These are phyloP conservation scores for Termitomyces sp. DNA, from an alignment of 768 basidiomycete species.

Conservation along the genomic window DNA sequence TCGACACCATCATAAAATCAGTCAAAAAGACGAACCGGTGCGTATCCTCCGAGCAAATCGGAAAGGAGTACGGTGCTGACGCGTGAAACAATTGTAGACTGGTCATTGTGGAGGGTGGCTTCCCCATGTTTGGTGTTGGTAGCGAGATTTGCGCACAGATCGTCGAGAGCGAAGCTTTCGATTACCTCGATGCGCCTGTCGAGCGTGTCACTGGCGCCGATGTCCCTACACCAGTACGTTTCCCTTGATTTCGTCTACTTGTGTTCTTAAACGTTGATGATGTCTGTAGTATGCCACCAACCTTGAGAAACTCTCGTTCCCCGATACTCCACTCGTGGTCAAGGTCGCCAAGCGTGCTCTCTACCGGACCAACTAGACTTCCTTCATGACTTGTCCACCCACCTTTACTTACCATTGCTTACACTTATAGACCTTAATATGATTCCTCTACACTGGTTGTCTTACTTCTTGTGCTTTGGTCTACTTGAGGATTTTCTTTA, in stretches of 20 bases:
- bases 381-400: not conserved
- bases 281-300: constrained; percentile 75
- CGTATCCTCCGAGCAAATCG: constrained; percentile 14
- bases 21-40: constrained; percentile 99
- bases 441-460: constrained; percentile 1
- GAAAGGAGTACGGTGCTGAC: not conserved
- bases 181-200: constrained; percentile 97
- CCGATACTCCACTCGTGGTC: constrained; percentile 83
- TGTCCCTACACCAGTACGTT: constrained; percentile 89
- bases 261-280: constrained; percentile 9
- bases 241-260: not conserved
- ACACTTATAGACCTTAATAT: constrained; percentile 11
- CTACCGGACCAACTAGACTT: constrained; percentile 76
- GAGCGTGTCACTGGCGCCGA: constrained; percentile 98
- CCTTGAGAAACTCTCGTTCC: constrained; percentile 91
- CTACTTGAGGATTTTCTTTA: not conserved
- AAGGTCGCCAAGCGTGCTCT: constrained; percentile 94
- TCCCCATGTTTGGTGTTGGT: constrained; percentile 97
- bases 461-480: not conserved
- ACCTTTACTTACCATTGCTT: not conserved
- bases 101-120: constrained; percentile 95
- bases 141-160: constrained; percentile 98
- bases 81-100: constrained; percentile 43
- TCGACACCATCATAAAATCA: constrained; percentile 93
- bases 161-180: constrained; percentile 95